Conservation (phyloP, 805 yeast species). For the Zygosaccharomyces rouxii region DNA sequence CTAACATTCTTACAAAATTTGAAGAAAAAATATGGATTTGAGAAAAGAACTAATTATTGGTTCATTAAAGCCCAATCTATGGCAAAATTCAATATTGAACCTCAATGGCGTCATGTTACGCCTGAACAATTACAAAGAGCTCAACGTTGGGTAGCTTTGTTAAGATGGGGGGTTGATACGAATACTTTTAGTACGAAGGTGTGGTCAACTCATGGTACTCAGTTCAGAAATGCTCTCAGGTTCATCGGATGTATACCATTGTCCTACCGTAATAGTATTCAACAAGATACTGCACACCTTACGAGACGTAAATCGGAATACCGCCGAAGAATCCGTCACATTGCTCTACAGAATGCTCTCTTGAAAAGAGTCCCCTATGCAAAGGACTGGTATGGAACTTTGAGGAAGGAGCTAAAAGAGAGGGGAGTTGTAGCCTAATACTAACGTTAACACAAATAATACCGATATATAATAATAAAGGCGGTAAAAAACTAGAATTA, state of each 20-base stretch:
- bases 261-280: background rate
- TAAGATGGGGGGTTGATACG: conserved; percentile 10
- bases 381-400: conserved; percentile 29
- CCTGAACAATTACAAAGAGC: conserved; percentile 7
- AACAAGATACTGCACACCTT: background rate
- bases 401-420: conserved; percentile 31
- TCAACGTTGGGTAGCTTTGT: conserved; percentile 2
- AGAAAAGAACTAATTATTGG: conserved; percentile 22
- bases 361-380: conserved; percentile 32
- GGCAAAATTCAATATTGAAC: conserved; percentile 20
- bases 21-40: conserved; percentile 8
- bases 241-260: conserved; percentile 25
- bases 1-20: conserved; percentile 25
- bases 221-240: conserved; percentile 17
- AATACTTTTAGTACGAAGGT: conserved; percentile 9
- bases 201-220: conserved; percentile 12
- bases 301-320: conserved; percentile 15
- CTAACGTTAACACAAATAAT: background rate
- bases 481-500: background rate
- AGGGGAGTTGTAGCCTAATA: conserved; percentile 17
- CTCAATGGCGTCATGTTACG: conserved; percentile 6
- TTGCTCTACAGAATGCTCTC: conserved; percentile 30
- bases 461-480: background rate
- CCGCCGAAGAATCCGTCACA: conserved; percentile 18
- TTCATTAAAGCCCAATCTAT: conserved; percentile 28